Evolutionary conservation across 2,329 filamentous ascomycete species (phyloP).

Genomic region (Cladosporium halotolerans): DNA sequence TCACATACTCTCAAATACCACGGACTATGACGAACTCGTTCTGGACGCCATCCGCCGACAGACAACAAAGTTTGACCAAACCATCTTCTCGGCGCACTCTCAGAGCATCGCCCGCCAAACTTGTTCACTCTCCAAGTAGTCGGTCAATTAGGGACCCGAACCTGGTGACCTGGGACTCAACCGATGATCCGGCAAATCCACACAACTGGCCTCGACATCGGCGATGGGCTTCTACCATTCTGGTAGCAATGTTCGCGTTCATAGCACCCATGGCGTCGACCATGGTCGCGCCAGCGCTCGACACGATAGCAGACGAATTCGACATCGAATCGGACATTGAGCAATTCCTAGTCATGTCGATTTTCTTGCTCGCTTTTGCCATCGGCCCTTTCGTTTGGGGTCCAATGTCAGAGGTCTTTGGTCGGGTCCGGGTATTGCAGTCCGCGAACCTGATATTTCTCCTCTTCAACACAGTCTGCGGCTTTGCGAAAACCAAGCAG

Average conservation of each 20-base stretch:
- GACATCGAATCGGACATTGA: constrained; percentile 20
- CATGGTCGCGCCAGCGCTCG: constrained; percentile 29
- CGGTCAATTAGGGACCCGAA: constrained; percentile 19
- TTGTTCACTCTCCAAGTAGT: neutral
- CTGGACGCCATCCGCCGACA: neutral
- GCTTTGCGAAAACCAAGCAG: constrained; percentile 26
- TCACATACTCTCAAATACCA: neutral
- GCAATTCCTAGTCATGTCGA: constrained; percentile 26
- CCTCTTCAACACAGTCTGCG: constrained; percentile 27
- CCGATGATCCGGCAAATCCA: constrained; percentile 37
- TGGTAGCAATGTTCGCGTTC: constrained; percentile 32
- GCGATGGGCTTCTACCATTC: constrained; percentile 37
- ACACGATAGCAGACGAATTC: constrained; percentile 23
- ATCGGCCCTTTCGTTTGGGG: constrained; percentile 27
- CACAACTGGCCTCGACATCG: constrained; percentile 37
- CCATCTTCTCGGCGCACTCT: neutral
- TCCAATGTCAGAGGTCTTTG: constrained; percentile 27
- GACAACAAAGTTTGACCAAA: neutral
- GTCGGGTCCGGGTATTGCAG: constrained; percentile 26
- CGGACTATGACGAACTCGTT: neutral
- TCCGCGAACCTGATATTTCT: constrained; percentile 28
- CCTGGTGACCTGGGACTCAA: constrained; percentile 38
- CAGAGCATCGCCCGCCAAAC: neutral
- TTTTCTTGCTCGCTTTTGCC: constrained; percentile 28
- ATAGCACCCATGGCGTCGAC: constrained; percentile 29